phyloP scores from a whole-genome alignment of 1,139 yeast genomes.

The Yamadazyma dushanensis region DNA sequence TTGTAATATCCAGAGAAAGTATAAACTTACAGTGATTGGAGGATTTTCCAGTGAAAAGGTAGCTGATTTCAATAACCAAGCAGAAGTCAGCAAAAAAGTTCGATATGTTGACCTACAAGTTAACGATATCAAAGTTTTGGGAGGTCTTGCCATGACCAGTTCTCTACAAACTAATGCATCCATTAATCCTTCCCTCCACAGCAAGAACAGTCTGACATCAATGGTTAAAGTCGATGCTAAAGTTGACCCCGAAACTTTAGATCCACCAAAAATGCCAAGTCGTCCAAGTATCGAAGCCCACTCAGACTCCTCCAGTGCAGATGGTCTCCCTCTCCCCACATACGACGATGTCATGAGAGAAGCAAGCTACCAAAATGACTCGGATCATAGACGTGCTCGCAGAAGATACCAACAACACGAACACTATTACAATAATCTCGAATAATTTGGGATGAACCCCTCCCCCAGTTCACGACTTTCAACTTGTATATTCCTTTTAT shows the following conservation, averaged over 20 bases:
- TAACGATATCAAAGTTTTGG: slow-evolving; percentile 39
- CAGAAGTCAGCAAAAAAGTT: slow-evolving; percentile 22
- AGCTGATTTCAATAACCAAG: slow-evolving; percentile 19
- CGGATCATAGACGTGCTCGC: slow-evolving; percentile 31
- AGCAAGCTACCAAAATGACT: slow-evolving; percentile 24
- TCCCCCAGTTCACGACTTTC: too few species aligned
- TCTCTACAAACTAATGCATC: slow-evolving; percentile 14
- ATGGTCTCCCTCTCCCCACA: slow-evolving; percentile 27
- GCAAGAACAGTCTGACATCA: slow-evolving; percentile 3
- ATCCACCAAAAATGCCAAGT: slow-evolving; percentile 3
- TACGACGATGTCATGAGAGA: slow-evolving; percentile 38
- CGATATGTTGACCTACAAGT: slow-evolving; percentile 33
- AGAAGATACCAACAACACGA: slow-evolving; percentile 40
- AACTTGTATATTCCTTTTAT: too few species aligned
- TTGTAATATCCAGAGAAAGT: slow-evolving; percentile 56
- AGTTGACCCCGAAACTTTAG: background rate
- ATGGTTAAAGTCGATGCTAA: background rate
- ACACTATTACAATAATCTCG: slow-evolving; percentile 30
- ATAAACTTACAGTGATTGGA: slow-evolving; percentile 42
- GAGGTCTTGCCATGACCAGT: slow-evolving; percentile 40
- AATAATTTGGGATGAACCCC: slow-evolving; percentile 12
- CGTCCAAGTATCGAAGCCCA: background rate
- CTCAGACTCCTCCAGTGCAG: slow-evolving; percentile 8
- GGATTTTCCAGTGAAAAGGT: slow-evolving; percentile 43
- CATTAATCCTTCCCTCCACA: slow-evolving; percentile 3